These are phyloP conservation scores for Neospora caninum DNA, from an alignment of 169 alveolate species.

Conservation along the genomic window DNA sequence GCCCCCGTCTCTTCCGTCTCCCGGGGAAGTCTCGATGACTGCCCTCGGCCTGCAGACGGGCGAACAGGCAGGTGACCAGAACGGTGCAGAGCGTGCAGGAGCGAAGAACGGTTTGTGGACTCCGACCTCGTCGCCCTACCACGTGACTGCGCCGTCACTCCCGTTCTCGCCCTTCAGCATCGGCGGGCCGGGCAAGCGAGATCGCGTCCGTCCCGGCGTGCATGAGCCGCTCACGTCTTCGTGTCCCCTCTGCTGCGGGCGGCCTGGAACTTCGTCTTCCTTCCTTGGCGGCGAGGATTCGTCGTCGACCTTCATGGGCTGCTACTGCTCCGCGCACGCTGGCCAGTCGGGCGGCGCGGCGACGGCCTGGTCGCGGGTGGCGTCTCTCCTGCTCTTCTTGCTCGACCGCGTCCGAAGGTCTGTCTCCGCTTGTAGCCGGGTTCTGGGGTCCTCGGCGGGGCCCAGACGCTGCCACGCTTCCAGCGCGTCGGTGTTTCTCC, in stretches of 20 bases:
- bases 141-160: background rate
- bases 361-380: background rate
- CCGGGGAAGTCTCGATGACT: conserved; percentile 20
- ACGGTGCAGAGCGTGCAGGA: too few species aligned
- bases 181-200: background rate
- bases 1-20: background rate
- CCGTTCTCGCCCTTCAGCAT: background rate
- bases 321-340: background rate
- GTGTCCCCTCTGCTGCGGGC: background rate
- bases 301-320: background rate
- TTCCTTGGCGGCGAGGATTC: background rate
- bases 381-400: background rate
- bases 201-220: background rate
- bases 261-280: background rate
- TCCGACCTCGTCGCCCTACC: background rate
- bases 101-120: too few species aligned
- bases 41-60: background rate
- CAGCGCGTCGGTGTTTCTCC: background rate
- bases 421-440: background rate
- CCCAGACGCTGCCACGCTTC: background rate
- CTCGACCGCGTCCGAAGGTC: background rate
- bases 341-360: background rate
- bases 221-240: background rate
- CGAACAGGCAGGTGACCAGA: background rate
- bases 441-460: background rate